A percentile compares a stretch with the other conserved stretches of the same genome.
phyloP scores from a whole-genome alignment of 78 protist genomes.

The Cavenderia fasciculata region DNA sequence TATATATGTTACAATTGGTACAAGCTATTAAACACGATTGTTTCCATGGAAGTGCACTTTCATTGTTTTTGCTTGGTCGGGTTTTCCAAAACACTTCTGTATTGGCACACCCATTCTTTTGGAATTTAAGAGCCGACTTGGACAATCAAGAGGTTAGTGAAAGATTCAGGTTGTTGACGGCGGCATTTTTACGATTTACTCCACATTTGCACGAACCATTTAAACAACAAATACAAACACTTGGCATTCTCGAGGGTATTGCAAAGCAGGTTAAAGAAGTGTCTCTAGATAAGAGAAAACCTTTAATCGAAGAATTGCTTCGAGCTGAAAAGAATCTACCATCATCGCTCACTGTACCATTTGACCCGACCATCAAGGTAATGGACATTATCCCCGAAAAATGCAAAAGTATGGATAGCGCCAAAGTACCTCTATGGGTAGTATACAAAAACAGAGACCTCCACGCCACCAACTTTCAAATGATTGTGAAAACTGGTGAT shows the following conservation, averaged over 20 bases:
- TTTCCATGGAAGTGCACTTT: constrained; percentile 84
- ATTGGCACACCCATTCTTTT: constrained; percentile 66
- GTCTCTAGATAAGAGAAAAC: constrained; percentile 43
- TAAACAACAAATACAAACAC: constrained; percentile 21
- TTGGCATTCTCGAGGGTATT: constrained; percentile 4
- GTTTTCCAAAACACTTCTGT: constrained; percentile 46
- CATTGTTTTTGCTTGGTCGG: constrained; percentile 79
- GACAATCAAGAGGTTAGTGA: constrained; percentile 76
- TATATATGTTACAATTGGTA: constrained; percentile 89
- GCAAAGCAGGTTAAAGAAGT: constrained; percentile 18
- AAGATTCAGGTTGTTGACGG: constrained; percentile 34
- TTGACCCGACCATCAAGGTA: constrained; percentile 43
- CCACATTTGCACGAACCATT: constrained; percentile 28
- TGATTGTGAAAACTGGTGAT: constrained; percentile 95
- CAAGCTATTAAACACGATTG: constrained; percentile 91
- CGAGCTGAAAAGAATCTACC: background rate
- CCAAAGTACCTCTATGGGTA: constrained; percentile 95
- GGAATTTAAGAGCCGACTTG: constrained; percentile 86
- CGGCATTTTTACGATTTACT: constrained; percentile 33
- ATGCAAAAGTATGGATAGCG: constrained; percentile 94
- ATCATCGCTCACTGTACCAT: constrained; percentile 11
- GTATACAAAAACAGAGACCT: constrained; percentile 89
- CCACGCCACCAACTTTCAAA: constrained; percentile 22
- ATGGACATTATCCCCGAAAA: constrained; percentile 50
- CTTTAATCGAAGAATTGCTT: constrained; percentile 12